Conservation (phyloP, 1,284 basidiomycete species). For the Trametes polyzona region DNA sequence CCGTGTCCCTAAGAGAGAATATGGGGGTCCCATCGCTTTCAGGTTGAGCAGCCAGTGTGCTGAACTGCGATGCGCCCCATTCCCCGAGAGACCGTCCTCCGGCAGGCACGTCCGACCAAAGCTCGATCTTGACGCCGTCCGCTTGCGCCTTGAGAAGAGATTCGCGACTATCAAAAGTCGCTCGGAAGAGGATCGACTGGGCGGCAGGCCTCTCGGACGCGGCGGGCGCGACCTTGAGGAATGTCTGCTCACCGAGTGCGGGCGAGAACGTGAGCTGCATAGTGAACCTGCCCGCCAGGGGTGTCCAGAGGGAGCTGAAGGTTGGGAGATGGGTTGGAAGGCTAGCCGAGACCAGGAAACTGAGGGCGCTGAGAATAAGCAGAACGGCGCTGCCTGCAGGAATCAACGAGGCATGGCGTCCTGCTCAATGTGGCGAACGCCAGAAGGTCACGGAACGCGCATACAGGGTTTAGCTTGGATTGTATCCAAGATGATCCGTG, state of each 20-base stretch:
- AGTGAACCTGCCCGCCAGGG: constrained; percentile 14
- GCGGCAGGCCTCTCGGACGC: constrained; percentile 13
- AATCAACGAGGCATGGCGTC: constrained; percentile 14
- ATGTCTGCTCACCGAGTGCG: constrained; percentile 21
- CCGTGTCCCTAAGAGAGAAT: constrained; percentile 3
- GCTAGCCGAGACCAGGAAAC: neutral
- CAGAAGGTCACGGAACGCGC: constrained; percentile 1
- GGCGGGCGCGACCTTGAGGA: constrained; percentile 20
- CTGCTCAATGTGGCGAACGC: neutral
- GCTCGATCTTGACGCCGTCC: constrained; percentile 32
- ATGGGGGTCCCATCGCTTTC: neutral
- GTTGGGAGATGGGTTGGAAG: neutral
- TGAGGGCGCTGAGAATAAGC: neutral
- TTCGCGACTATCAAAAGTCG: constrained; percentile 30
- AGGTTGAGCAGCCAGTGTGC: constrained; percentile 5
- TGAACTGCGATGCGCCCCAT: constrained; percentile 33
- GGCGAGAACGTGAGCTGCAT: constrained; percentile 29
- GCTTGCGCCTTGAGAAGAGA: constrained; percentile 26
- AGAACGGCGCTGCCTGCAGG: constrained; percentile 9
- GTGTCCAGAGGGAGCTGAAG: neutral
- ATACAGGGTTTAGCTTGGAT: too few relatives aligned
- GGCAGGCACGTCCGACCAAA: constrained; percentile 36
- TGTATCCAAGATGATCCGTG: too few relatives aligned
- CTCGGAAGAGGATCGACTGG: constrained; percentile 31
- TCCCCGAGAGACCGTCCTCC: constrained; percentile 23